Percentiles rank a stretch among this genome's conserved stretches.
These are phyloP conservation scores for Phytophthora cryptogea DNA, from an alignment of 352 stramenopile genomes.

Conservation along the genomic window DNA sequence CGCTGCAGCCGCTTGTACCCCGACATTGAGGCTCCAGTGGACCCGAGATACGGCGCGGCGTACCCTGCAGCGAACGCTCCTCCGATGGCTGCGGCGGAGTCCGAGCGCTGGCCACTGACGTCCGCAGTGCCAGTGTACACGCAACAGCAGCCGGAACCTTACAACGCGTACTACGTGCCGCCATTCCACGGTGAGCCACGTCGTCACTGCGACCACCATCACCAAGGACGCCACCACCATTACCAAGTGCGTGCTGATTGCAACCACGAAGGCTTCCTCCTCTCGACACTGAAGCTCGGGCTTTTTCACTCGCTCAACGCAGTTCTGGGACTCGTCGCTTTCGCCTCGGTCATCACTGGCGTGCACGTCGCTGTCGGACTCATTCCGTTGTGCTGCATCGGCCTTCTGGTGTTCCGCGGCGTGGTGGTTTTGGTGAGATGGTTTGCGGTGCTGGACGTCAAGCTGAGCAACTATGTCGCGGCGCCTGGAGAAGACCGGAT, in stretches of 20 bases:
- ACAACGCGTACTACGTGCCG: constrained; percentile 40
- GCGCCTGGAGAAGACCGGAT: constrained; percentile 46
- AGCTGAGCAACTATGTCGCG: constrained; percentile 67
- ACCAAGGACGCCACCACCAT: constrained; percentile 28
- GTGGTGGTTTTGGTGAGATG: constrained; percentile 50
- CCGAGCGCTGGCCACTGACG: constrained; percentile 30
- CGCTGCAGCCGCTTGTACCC: constrained; percentile 24
- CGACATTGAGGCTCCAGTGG: constrained; percentile 17
- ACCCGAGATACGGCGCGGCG: constrained; percentile 9
- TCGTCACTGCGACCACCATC: constrained; percentile 27
- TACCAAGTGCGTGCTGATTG: constrained; percentile 8
- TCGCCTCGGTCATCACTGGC: constrained; percentile 50
- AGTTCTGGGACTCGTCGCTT: constrained; percentile 54
- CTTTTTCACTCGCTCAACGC: constrained; percentile 69
- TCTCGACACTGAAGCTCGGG: constrained; percentile 52
- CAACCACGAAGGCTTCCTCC: constrained; percentile 29
- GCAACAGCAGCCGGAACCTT: constrained; percentile 12
- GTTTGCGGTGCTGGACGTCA: constrained; percentile 61
- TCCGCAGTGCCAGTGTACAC: constrained; percentile 17
- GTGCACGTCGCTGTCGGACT: constrained; percentile 44
- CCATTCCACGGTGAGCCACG: constrained; percentile 22
- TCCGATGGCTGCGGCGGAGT: constrained; percentile 15
- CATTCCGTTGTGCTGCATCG: constrained; percentile 68
- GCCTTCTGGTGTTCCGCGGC: constrained; percentile 59
- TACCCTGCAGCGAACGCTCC: constrained; percentile 14